Evolutionary conservation across 129 eudicot species (phyloP), one percentile per base, ranked within the genome.

Genomic region (Scalesia atractyloides): DNA sequence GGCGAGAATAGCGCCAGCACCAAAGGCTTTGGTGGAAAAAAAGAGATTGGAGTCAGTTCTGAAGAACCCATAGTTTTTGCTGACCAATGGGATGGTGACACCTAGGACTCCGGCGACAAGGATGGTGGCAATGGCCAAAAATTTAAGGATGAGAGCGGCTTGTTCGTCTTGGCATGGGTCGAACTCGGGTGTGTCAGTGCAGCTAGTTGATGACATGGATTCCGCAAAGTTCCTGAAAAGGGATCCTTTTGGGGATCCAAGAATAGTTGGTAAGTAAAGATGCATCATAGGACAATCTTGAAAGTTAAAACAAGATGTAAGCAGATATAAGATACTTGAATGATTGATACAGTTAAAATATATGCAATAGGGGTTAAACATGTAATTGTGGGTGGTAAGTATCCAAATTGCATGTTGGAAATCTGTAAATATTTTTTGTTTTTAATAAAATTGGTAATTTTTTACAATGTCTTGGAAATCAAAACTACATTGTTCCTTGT

Each of bases 1-100:
- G 30, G 97, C 91, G 3, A 90, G 81, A 68, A 90, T 90, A 14
- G 87, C 97, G 64, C 97, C 95, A 5, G 89, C 97, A 0, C 95
- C 91, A 65, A 90, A 90, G 63, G 97, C 97, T 74, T 91, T 91
- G 75, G 91, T 88, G 47, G 82, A 76, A 3, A 86, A 76, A 68
- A 89, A 84, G 36, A 86, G 78, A 68, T 84, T 80, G 62, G 87
- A 82, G 68, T 89, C 92, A 0, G 90, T 84, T 10, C 63, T 75
- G 1, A 89, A 81, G 79, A 84, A 86, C 30, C 86, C 81, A 26
- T 83, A 81, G 13, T 82, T 77, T 79, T 80, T 86, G 67, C 96
- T 89, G 15, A 86, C 77, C 74, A 89, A 69, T 20, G 96, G 96
- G 57, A 82, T 80, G 41, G 88, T 64, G 13, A 89, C 81, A 37